Evolutionary conservation across 208 protist species (phyloP).

Genomic region (Trichomonas vaginalis): DNA sequence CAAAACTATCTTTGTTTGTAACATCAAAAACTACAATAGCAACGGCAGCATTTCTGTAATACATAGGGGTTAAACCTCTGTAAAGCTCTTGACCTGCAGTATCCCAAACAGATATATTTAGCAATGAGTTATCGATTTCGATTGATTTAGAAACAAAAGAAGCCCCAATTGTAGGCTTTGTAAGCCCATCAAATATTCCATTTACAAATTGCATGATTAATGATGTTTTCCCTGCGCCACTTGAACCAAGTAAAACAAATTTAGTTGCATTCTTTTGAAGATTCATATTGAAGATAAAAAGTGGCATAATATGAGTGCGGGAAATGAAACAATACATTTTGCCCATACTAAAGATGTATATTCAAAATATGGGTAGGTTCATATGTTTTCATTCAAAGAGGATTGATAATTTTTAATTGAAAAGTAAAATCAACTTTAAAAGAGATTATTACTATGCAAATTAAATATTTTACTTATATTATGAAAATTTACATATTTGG

Average conservation of each 20-base stretch:
- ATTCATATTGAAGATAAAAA: neutral
- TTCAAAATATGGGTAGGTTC: too few relatives aligned
- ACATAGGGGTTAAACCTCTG: neutral
- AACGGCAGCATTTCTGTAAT: neutral
- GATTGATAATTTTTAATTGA: too few relatives aligned
- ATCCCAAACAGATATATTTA: neutral
- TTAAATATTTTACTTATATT: too few relatives aligned
- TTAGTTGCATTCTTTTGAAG: neutral
- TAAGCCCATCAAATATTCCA: neutral
- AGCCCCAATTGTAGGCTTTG: neutral
- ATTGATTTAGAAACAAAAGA: neutral
- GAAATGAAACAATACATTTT: too few relatives aligned
- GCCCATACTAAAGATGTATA: too few relatives aligned
- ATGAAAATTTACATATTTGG: too few relatives aligned
- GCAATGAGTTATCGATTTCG: neutral
- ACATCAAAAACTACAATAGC: neutral
- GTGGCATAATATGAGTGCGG: too few relatives aligned
- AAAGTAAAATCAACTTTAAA: too few relatives aligned
- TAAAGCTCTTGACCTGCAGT: neutral
- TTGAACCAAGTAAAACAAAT: neutral
- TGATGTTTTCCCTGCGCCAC: neutral
- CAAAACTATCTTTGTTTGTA: neutral
- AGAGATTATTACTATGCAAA: too few relatives aligned
- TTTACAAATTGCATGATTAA: neutral
- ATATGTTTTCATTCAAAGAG: too few relatives aligned